Conservation (phyloP, 2,329 filamentous ascomycete species). For the Juglanconis oblonga region DNA sequence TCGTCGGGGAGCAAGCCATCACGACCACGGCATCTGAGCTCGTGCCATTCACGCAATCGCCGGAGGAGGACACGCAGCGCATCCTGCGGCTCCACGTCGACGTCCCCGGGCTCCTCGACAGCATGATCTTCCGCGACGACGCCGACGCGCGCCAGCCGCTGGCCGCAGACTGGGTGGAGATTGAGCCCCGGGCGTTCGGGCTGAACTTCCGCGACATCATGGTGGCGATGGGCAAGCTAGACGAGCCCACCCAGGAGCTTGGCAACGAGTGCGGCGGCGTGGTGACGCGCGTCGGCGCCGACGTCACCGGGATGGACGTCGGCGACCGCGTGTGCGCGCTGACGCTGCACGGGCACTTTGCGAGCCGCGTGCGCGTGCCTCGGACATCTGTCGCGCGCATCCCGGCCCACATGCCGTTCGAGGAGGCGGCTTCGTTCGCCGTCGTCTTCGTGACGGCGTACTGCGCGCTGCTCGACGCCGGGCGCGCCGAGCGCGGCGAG, state of each 20-base stretch:
- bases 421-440: slow-evolving; percentile 30
- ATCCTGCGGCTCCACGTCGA: not conserved
- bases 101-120: not conserved
- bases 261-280: not conserved
- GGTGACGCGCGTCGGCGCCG: not conserved
- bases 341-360: too few species aligned
- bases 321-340: not conserved
- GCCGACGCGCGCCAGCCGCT: slow-evolving; percentile 2
- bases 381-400: slow-evolving; percentile 12
- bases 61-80: not conserved
- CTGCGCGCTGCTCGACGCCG: slow-evolving; percentile 28
- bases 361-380: not conserved
- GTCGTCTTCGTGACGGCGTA: slow-evolving; percentile 29
- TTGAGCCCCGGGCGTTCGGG: slow-evolving; percentile 24
- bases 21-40: too few species aligned
- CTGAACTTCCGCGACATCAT: not conserved
- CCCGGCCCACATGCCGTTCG: slow-evolving; percentile 29
- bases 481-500: slow-evolving; percentile 24
- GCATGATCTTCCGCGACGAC: not conserved
- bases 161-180: slow-evolving; percentile 26
- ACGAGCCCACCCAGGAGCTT: not conserved
- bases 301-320: not conserved
- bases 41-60: too few species aligned
- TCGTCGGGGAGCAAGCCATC: too few species aligned
- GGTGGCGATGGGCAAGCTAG: not conserved